A percentile compares a stretch with the other conserved stretches of the same genome.
Evolutionary conservation across 2,329 filamentous ascomycete species (phyloP).

Genomic region (Penicillium palitans): DNA sequence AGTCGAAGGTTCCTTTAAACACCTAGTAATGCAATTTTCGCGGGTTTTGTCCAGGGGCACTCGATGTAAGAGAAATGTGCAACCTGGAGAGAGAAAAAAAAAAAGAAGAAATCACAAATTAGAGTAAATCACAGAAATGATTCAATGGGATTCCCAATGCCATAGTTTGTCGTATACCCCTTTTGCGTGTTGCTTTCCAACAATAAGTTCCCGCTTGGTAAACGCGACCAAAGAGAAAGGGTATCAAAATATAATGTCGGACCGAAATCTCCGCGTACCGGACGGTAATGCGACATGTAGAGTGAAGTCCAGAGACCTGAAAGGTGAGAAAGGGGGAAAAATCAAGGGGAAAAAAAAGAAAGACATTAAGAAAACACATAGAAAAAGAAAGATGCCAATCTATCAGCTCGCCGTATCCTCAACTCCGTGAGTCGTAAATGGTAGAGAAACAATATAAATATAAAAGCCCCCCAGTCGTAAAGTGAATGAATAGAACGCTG

Average conservation of each 20-base stretch:
- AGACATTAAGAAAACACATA: neutral
- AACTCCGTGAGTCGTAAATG: constrained; percentile 23
- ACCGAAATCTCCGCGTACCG: constrained; percentile 19
- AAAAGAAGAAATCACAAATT: neutral
- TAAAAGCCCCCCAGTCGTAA: constrained; percentile 21
- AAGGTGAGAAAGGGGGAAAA: constrained; percentile 4
- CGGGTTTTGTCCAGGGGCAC: neutral
- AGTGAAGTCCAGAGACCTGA: neutral
- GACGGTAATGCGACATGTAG: constrained; percentile 14
- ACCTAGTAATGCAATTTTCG: constrained; percentile 9
- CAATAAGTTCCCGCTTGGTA: constrained; percentile 16
- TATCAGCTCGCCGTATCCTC: constrained; percentile 21
- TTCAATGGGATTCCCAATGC: constrained; percentile 1
- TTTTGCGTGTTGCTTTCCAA: constrained; percentile 10
- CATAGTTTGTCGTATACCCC: constrained; percentile 9
- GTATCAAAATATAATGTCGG: constrained; percentile 34
- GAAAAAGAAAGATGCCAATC: constrained; percentile 22
- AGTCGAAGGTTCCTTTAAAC: neutral
- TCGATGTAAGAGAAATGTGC: neutral
- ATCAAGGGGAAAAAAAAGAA: neutral
- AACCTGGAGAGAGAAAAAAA: neutral
- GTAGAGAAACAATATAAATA: constrained; percentile 7
- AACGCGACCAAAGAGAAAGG: constrained; percentile 25
- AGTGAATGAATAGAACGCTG: constrained; percentile 21
- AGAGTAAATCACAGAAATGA: neutral